A percentile compares a stretch with the other conserved stretches of the same genome.
Conservation (phyloP, 768 basidiomycete species). For the Trametes coccinea region DNA sequence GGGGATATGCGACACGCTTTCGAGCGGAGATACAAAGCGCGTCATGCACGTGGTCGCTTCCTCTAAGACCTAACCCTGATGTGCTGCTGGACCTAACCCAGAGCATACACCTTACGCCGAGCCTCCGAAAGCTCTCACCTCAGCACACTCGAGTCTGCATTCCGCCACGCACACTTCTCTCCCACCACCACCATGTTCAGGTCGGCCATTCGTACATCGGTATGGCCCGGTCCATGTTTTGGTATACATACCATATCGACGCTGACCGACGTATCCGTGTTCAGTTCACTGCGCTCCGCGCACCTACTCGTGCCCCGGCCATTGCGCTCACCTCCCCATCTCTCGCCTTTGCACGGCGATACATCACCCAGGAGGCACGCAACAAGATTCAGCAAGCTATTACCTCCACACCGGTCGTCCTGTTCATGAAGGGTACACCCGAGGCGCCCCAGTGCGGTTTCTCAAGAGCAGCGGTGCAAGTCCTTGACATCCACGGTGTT, state of each 20-base stretch:
- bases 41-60: constrained; percentile 19
- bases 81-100: constrained; percentile 6
- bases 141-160: constrained; percentile 6
- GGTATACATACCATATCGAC: neutral
- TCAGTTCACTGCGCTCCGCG: constrained; percentile 21
- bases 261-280: neutral
- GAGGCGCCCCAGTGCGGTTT: constrained; percentile 90
- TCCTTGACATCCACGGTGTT: constrained; percentile 84
- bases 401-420: constrained; percentile 73
- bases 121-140: constrained; percentile 18
- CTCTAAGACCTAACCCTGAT: constrained; percentile 6
- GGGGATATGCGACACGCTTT: constrained; percentile 29
- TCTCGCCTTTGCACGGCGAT: constrained; percentile 41
- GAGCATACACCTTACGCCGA: neutral
- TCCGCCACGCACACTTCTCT: constrained; percentile 8
- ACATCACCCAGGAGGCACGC: constrained; percentile 63
- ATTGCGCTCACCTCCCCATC: constrained; percentile 24
- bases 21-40: constrained; percentile 32
- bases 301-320: constrained; percentile 18
- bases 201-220: constrained; percentile 46
- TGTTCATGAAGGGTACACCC: constrained; percentile 98
- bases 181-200: constrained; percentile 44
- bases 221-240: constrained; percentile 41
- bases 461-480: constrained; percentile 90
- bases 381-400: constrained; percentile 74